Base-by-base conservation (phyloP, 768 basidiomycete genomes). In the Tubosaeta sp. region DNA sequence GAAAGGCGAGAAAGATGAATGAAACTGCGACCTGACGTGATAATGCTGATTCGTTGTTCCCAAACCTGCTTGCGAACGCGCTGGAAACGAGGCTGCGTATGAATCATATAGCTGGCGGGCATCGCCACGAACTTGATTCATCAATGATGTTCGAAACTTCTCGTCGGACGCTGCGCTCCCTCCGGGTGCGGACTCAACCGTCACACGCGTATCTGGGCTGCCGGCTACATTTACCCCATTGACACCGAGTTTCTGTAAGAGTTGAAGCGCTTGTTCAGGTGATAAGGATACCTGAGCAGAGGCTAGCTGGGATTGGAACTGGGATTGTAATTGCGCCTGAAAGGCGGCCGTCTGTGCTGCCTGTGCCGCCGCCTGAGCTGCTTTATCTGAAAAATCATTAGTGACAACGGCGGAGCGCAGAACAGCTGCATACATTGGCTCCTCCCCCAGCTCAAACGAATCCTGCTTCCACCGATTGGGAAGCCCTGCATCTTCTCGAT, bases 401-500 rank as follows among this genome's bases (percentile, higher is more conserved):
- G 49, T 55, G 41, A 38, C 16, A 29, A 49, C 25, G 22, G 42
- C 34, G 14, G 9, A 32, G 37, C 19, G 35, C 31, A 14, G 32
- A 46, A 38, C 3, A 16, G 25, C 44, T 6, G 35, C 46, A 46
- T 58, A 92, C 91, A 92, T 80, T 95, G 92, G 70, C 88, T 91
- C 43, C 93, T 78, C 38, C 94, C 94, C 94, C 94, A 97, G 64
- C 89, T 91, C 57, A 95, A 71, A 33, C 94, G 80, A 58, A 97
- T 93, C 61, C 90, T 78, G 57, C 91, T 92, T 14, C 94, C 94
- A 32, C 91, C 92, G 58, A 97, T 86, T 5, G 92, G 91, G 66
- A 94, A 95, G 25, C 92, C 93, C 74, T 95, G 93, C 93, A 95
- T 94, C 71, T 91, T 92, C 71, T 93, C 89, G 55, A 97, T 97